Percentiles rank a stretch among this genome's conserved stretches.
phyloP scores from a whole-genome alignment of 768 basidiomycete species.

The Tulasnella sp. region DNA sequence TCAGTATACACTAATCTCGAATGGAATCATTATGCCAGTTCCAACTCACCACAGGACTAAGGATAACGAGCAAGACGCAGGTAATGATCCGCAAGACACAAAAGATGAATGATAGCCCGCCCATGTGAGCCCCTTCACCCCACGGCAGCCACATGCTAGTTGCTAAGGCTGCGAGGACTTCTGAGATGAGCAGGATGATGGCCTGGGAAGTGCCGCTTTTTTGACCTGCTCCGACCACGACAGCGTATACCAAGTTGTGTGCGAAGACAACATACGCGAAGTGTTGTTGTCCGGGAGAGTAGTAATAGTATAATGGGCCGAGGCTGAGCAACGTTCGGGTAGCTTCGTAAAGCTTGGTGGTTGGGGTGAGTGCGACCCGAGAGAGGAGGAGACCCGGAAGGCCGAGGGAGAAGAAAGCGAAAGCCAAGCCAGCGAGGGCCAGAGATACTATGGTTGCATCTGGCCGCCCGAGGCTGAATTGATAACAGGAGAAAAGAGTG shows the following conservation, averaged over 20 bases:
- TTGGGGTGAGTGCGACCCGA: conserved; percentile 74
- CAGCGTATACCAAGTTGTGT: conserved; percentile 75
- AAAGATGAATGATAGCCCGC: conserved; percentile 87
- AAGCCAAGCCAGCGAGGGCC: conserved; percentile 75
- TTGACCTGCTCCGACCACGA: conserved; percentile 87
- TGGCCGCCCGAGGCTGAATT: conserved; percentile 59
- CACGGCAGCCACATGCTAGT: conserved; percentile 95
- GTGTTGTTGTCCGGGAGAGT: conserved; percentile 83
- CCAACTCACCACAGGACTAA: conserved; percentile 75
- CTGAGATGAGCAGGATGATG: conserved; percentile 81
- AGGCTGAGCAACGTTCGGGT: conserved; percentile 84
- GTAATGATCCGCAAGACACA: conserved; percentile 87
- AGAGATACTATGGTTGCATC: conserved; percentile 57
- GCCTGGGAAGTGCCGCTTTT: conserved; percentile 87
- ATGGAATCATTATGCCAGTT: conserved; percentile 12
- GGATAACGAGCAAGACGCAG: conserved; percentile 83
- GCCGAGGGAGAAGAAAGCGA: conserved; percentile 71
- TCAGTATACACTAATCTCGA: conserved; percentile 26
- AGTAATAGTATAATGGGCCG: conserved; percentile 93
- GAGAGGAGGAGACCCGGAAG: conserved; percentile 70
- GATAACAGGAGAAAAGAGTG: conserved; percentile 86
- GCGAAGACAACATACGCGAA: conserved; percentile 79
- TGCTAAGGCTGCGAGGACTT: conserved; percentile 78
- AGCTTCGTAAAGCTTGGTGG: conserved; percentile 91
- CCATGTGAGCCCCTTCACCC: conserved; percentile 97